These are phyloP conservation scores for Onygenales sp. DNA, from an alignment of 2,329 filamentous ascomycete species.

Conservation along the genomic window DNA sequence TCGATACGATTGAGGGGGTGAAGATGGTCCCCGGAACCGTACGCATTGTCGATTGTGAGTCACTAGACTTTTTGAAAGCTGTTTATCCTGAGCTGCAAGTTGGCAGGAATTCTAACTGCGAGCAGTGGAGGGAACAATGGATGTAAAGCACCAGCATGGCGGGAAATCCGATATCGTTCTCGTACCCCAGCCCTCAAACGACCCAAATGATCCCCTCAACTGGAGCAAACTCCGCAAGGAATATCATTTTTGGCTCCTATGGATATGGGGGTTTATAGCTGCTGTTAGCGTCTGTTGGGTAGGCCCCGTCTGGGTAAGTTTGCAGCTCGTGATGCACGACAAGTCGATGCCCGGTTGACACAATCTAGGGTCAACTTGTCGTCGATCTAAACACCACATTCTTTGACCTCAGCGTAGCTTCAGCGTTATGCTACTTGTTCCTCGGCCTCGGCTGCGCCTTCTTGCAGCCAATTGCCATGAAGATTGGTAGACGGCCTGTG, in stretches of 20 bases:
- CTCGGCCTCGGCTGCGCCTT: constrained; percentile 8
- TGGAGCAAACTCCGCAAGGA: constrained; percentile 19
- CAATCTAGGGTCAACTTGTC: constrained; percentile 7
- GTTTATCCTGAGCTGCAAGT: not conserved
- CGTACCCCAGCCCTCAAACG: constrained; percentile 29
- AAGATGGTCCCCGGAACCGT: constrained; percentile 12
- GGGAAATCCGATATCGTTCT: constrained; percentile 18
- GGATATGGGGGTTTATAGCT: constrained; percentile 12
- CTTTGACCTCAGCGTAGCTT: constrained; percentile 5
- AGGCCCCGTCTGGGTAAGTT: constrained; percentile 10
- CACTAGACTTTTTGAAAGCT: not conserved
- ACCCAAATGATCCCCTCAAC: constrained; percentile 31
- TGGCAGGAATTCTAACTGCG: not conserved
- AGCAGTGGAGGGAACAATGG: constrained; percentile 10
- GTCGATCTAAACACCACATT: constrained; percentile 9
- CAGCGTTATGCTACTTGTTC: constrained; percentile 9
- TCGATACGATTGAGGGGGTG: constrained; percentile 9
- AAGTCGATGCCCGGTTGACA: not conserved
- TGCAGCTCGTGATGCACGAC: not conserved
- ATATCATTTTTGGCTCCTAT: constrained; percentile 13
- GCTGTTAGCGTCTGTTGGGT: constrained; percentile 10
- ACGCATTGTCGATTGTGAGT: constrained; percentile 11
- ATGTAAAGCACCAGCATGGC: constrained; percentile 10
- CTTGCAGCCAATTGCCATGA: constrained; percentile 12
- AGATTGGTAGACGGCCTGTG: constrained; percentile 10